These are phyloP conservation scores for Naumovozyma castellii DNA, from an alignment of 805 yeast species.

Conservation along the genomic window DNA sequence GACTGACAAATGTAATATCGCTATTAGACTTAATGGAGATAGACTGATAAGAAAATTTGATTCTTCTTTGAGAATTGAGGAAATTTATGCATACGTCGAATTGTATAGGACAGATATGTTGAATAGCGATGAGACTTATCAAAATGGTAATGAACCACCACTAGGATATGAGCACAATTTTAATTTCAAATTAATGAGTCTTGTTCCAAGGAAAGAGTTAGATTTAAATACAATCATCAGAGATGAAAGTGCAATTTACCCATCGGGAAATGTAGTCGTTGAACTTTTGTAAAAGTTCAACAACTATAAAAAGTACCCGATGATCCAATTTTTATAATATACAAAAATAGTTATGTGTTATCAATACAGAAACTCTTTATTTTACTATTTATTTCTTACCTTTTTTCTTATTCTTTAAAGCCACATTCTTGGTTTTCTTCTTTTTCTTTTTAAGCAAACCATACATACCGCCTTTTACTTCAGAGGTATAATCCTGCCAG, in stretches of 20 bases:
- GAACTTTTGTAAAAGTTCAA: constrained; percentile 24
- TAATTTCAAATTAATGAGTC: constrained; percentile 42
- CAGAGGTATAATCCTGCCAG: constrained; percentile 67
- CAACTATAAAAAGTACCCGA: too few species aligned
- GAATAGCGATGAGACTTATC: constrained; percentile 10
- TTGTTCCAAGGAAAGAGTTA: constrained; percentile 48
- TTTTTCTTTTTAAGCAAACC: constrained; percentile 80
- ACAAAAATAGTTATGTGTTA: too few species aligned
- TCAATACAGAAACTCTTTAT: not conserved
- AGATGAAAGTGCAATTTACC: constrained; percentile 44
- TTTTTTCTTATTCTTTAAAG: constrained; percentile 8
- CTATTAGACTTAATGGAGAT: constrained; percentile 59
- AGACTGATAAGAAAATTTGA: constrained; percentile 45
- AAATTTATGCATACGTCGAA: constrained; percentile 65
- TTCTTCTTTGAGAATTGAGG: constrained; percentile 42
- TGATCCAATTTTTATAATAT: too few species aligned
- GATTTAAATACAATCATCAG: constrained; percentile 27
- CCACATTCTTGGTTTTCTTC: constrained; percentile 36
- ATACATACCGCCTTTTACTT: constrained; percentile 57
- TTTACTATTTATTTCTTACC: constrained; percentile 5
- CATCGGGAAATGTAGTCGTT: constrained; percentile 55
- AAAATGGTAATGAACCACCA: constrained; percentile 25
- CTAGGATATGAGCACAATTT: constrained; percentile 38
- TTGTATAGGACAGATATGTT: constrained; percentile 31
- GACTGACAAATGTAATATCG: constrained; percentile 46